Conservation (phyloP, 2,329 filamentous ascomycete genomes). For the Microcyclosporella mali region DNA sequence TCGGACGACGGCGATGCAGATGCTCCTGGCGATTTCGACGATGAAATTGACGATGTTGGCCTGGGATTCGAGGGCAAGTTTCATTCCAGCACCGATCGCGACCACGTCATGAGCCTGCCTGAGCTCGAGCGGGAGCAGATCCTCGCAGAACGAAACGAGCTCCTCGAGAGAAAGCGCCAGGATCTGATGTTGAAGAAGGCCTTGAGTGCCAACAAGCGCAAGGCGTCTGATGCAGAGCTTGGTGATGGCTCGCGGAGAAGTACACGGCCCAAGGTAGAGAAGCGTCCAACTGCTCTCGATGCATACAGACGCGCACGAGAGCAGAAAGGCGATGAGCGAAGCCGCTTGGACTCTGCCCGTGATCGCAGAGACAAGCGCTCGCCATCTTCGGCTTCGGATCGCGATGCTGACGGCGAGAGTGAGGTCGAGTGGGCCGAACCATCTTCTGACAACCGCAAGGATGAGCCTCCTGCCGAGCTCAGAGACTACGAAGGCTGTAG, state of each 20-base stretch:
- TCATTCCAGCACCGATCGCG: constrained; percentile 49
- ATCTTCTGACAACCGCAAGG: constrained; percentile 35
- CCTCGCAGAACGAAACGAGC: constrained; percentile 76
- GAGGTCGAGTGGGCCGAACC: constrained; percentile 68
- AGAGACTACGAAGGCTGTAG: constrained; percentile 79
- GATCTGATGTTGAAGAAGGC: constrained; percentile 75
- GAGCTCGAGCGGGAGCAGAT: constrained; percentile 89
- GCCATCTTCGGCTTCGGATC: constrained; percentile 38
- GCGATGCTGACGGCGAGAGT: constrained; percentile 65
- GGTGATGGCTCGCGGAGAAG: constrained; percentile 67
- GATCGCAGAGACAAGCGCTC: constrained; percentile 45
- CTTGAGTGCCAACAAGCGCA: constrained; percentile 62
- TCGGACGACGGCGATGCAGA: constrained; percentile 58
- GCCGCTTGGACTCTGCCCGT: constrained; percentile 16
- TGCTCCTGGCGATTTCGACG: constrained; percentile 20
- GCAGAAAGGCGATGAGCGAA: constrained; percentile 52
- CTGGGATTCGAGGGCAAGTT: constrained; percentile 68
- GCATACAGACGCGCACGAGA: constrained; percentile 57
- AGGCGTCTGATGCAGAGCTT: constrained; percentile 69
- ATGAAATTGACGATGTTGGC: constrained; percentile 65
- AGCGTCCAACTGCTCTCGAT: constrained; percentile 67
- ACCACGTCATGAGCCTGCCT: constrained; percentile 71
- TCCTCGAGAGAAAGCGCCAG: constrained; percentile 75
- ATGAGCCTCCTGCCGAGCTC: constrained; percentile 63
- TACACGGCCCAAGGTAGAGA: constrained; percentile 35